Evolutionary conservation across 148 eudicot genomes (phyloP), one percentile per base, ranked within the genome.

Genomic region (Cornus suecica): DNA sequence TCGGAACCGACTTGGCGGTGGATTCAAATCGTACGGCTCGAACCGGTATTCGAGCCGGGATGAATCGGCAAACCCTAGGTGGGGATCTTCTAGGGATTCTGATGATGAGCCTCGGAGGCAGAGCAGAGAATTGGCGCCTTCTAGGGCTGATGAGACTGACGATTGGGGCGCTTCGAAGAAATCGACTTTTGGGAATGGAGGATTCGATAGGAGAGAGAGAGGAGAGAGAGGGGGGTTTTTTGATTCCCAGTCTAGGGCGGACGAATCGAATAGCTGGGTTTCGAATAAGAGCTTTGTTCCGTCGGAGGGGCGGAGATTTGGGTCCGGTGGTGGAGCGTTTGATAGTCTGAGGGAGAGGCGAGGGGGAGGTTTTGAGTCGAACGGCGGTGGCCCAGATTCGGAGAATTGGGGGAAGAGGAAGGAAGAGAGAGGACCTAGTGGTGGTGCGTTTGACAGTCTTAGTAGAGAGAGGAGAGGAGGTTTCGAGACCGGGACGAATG

Each of bases 131-230:
- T 60, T 79, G 28, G 87, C 80, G 20, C 83, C 87, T 2, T 94
- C 97, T 4, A 82, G 96, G 52, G 99, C 99, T 6, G 99, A 95
- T 37, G 99, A 88, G 89, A 90, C 70, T 0, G 97, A 92, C 42
- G 88, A 95, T 68, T 95, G 99, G 99, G 93, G 88, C 2, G 86
- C 94, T 65, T 70, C 82, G 26, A 94, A 94, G 88, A 92, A 81
- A 74, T 42, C 74, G 1, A n/a, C 76, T 5, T 62, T 62, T 25
- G 79, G 82, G 23, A 77, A 78, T 62, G 85, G 84, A 42, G 85
- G 84, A 42, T 80, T 78, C 65, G 90, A 80, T 34, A 71, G 85
- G 69, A 15, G 74, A 24, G 96, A 84, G 16, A 85, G 96, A 81
- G 85, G 95, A 3, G 98, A 91, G 75, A 88, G 81, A 65, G 90